Conservation (phyloP, 2,329 filamentous ascomycete genomes). For the Ceratocystis diversiconidia region DNA sequence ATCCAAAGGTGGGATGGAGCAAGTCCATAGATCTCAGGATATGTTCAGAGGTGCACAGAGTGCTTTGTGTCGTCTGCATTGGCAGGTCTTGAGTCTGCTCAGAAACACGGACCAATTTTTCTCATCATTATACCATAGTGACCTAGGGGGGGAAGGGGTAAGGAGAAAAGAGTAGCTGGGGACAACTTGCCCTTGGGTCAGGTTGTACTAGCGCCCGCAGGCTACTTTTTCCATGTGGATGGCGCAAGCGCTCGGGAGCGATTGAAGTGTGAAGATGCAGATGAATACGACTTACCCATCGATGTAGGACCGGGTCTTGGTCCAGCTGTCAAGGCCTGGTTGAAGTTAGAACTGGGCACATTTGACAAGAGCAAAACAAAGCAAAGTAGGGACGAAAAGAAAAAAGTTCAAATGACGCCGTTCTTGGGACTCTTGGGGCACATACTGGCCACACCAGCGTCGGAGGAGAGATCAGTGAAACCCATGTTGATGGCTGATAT, state of each 20-base stretch:
- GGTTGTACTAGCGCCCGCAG: background rate
- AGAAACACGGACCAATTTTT: constrained; percentile 91
- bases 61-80: constrained; percentile 60
- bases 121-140: constrained; percentile 44
- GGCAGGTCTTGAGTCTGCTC: constrained; percentile 87
- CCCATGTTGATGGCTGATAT: constrained; percentile 41
- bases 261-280: background rate
- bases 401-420: constrained; percentile 19
- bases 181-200: background rate
- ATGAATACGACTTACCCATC: constrained; percentile 50
- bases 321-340: constrained; percentile 56
- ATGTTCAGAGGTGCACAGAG: constrained; percentile 57
- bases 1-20: background rate
- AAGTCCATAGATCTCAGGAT: constrained; percentile 10
- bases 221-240: background rate
- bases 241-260: background rate
- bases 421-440: constrained; percentile 21
- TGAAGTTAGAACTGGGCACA: constrained; percentile 19
- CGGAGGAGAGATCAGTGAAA: constrained; percentile 53
- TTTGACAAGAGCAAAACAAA: constrained; percentile 17
- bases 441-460: constrained; percentile 43
- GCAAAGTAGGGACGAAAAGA: constrained; percentile 14
- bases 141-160: background rate
- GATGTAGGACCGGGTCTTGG: constrained; percentile 66
- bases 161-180: background rate